phyloP scores from a whole-genome alignment of 305 asterid genomes.

The Fraxinus albicans region DNA sequence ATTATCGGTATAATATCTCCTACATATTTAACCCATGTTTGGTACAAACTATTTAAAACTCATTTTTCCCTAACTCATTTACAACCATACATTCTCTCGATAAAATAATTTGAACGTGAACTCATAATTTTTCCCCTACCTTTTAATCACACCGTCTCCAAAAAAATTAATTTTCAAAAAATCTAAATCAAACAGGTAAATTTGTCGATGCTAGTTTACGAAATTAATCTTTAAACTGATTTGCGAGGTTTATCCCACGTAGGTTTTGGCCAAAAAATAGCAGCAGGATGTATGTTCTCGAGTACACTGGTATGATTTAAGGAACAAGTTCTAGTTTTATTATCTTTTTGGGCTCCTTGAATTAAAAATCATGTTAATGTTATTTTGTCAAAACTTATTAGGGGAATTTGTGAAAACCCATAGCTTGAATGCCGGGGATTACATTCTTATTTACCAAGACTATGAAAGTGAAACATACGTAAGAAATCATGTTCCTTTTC shows the following conservation, averaged over 20 bases:
- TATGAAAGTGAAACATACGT: constrained; percentile 55
- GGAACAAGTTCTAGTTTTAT: background rate
- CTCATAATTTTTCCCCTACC: too few species aligned
- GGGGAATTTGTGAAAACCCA: constrained; percentile 64
- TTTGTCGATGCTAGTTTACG: too few species aligned
- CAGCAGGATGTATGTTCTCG: constrained; percentile 89
- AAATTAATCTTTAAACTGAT: too few species aligned
- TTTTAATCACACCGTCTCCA: too few species aligned
- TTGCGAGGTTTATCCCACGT: background rate
- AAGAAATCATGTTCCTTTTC: constrained; percentile 24
- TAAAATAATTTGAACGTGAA: too few species aligned
- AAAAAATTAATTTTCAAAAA: too few species aligned
- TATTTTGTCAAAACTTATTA: constrained; percentile 17
- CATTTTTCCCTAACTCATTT: background rate
- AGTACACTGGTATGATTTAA: constrained; percentile 61
- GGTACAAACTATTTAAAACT: too few species aligned
- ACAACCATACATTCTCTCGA: background rate
- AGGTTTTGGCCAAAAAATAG: constrained; percentile 92
- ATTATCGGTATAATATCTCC: too few species aligned
- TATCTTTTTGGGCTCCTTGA: background rate
- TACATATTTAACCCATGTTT: too few species aligned
- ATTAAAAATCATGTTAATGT: background rate
- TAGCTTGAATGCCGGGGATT: constrained; percentile 53
- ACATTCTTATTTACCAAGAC: constrained; percentile 60
- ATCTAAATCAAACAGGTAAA: too few species aligned